Evolutionary conservation across 352 stramenopile genomes (phyloP).

Genomic region (Blastocystis hominis): DNA sequence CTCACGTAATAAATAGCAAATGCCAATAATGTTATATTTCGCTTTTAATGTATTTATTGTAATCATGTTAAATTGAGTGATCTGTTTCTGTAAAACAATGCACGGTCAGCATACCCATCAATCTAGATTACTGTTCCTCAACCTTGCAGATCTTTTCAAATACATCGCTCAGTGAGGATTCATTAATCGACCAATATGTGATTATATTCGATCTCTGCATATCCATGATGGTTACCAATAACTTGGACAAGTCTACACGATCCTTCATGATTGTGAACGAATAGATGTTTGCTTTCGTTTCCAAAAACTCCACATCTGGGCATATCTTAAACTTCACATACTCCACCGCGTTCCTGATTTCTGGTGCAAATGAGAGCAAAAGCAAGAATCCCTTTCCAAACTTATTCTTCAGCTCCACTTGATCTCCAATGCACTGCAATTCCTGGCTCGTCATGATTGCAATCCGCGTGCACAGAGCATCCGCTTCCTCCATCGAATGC

Average conservation of each 20-base stretch:
- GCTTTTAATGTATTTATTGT: too few relatives aligned
- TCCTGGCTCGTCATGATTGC: conserved; percentile 67
- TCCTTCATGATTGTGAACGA: neutral
- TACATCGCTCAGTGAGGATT: conserved; percentile 60
- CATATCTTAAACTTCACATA: neutral
- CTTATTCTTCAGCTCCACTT: conserved; percentile 64
- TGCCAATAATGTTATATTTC: too few relatives aligned
- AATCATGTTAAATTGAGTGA: too few relatives aligned
- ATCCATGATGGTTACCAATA: conserved; percentile 50
- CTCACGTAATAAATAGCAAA: too few relatives aligned
- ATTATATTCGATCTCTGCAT: neutral
- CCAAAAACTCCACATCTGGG: conserved; percentile 34
- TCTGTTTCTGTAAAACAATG: too few relatives aligned
- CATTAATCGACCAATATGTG: conserved; percentile 58
- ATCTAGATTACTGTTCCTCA: neutral
- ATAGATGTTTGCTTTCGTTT: conserved; percentile 37
- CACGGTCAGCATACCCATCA: too few relatives aligned
- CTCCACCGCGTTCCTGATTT: neutral
- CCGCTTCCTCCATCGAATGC: conserved; percentile 72
- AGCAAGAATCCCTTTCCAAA: conserved; percentile 62
- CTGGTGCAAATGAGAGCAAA: conserved; percentile 6
- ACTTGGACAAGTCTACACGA: neutral
- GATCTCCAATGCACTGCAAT: conserved; percentile 65
- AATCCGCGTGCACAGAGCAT: conserved; percentile 68
- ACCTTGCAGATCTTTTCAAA: conserved; percentile 60